Evolutionary conservation across 768 basidiomycete genomes (phyloP).

Genomic region (Russula sp.): DNA sequence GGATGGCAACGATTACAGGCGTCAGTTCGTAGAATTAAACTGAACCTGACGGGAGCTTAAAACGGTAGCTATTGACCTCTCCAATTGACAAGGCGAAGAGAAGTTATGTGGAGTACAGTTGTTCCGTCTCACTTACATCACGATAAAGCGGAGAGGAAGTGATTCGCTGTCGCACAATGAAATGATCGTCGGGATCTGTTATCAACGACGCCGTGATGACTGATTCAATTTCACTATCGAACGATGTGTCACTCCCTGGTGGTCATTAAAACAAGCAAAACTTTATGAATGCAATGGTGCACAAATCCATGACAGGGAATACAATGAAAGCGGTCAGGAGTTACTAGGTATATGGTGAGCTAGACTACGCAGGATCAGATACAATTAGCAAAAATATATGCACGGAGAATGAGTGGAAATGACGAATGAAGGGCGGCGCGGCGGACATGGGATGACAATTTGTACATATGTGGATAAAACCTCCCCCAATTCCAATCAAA

Average conservation of each 20-base stretch:
- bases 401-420: slow-evolving; percentile 13
- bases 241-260: no score
- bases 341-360: slow-evolving; percentile 16
- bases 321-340: slow-evolving; percentile 2
- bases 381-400: slow-evolving; percentile 19
- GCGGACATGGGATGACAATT: neutral
- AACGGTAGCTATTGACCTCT: no score
- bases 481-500: neutral
- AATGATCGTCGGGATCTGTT: no score
- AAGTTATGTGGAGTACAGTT: no score
- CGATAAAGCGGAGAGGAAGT: neutral
- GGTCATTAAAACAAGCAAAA: neutral
- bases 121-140: neutral
- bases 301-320: slow-evolving; percentile 1
- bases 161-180: neutral
- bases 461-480: slow-evolving; percentile 8
- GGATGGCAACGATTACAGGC: slow-evolving; percentile 29
- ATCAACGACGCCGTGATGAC: neutral
- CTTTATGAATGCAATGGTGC: slow-evolving; percentile 1
- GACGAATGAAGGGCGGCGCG: neutral
- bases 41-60: neutral
- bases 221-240: neutral
- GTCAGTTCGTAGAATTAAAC: neutral
- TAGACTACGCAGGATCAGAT: slow-evolving; percentile 9
- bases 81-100: no score